Base-by-base conservation (phyloP, 73 alveolate genomes). In the Paramecium tetraurelia region DNA sequence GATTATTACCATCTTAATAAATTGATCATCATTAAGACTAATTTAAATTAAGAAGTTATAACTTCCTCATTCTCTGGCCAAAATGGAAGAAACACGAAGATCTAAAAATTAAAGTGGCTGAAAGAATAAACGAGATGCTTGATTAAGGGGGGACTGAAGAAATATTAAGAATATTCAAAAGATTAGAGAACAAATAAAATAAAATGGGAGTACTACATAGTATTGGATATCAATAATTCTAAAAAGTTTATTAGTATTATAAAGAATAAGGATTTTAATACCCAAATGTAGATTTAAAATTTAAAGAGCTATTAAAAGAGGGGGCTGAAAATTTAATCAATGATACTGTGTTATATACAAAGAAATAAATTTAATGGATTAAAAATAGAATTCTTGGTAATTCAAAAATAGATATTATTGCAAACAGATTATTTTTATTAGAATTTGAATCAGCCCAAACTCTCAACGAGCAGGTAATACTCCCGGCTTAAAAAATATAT, bases 211-310 rank as follows among this genome's bases (percentile, higher is more conserved):
- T 93, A 4, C 92, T 96, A 14, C 83, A 95, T 76, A 50, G 98
- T 7, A 96, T 94, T 6, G 99, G 99, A 46, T 96, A 96, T 85
- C 94, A 95, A 85, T 98, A 96, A 59, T 96, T 96, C 85, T 77
- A 92, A 50, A 93, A 94, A 1, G 70, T 94, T 31, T 94, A 93
- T 85, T 10, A 70, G 20, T 63, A 80, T 80, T 80, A 80, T 48
- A 48, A 44, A 24, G 24, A 80, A 46, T n/a, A 22, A 21, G 43
- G 57, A 3, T 16, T 43, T 29, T 4, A 63, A 24, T 40, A 41
- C 31, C 53, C 57, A 68, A 41, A 70, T 7, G 85, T 58, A 27
- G 94, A 89, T 71, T 85, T 44, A 18, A 83, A 89, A 21, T 77
- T 77, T n/a, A 22, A 89, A 22, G 71, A 71, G n/a, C 33, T 89